Conservation (phyloP, 2,329 filamentous ascomycete genomes). For the Pestalotiopsis sp. region DNA sequence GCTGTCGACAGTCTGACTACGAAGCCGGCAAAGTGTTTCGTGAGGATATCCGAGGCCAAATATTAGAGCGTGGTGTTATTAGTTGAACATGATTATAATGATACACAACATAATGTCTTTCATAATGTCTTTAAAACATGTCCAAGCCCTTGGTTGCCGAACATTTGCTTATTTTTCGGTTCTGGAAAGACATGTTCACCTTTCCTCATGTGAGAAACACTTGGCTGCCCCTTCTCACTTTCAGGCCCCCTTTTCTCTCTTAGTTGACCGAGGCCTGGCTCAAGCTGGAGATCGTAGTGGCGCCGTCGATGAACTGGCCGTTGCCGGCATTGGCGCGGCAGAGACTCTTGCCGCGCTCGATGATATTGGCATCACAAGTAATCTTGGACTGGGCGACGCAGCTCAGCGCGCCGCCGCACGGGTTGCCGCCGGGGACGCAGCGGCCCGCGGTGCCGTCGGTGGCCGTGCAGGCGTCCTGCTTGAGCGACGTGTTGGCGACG, state of each 20-base stretch:
- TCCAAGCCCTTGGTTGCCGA: too few relatives aligned
- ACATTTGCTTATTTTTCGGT: too few relatives aligned
- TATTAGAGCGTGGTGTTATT: background rate
- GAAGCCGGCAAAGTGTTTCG: conserved; percentile 20
- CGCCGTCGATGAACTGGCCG: conserved; percentile 8
- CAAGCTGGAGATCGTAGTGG: background rate
- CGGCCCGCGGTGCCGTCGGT: conserved; percentile 12
- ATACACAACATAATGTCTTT: background rate
- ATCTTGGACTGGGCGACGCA: conserved; percentile 16
- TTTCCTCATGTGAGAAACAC: too few relatives aligned
- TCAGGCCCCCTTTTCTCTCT: too few relatives aligned
- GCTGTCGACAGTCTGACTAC: conserved; percentile 17
- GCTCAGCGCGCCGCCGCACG: conserved; percentile 15
- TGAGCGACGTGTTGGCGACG: conserved; percentile 16
- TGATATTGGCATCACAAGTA: conserved; percentile 11
- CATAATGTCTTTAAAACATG: too few relatives aligned
- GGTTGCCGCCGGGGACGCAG: conserved; percentile 17
- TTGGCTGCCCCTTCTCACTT: too few relatives aligned
- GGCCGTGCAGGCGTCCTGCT: conserved; percentile 15
- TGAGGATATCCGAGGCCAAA: conserved; percentile 12
- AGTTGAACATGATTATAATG: too few relatives aligned
- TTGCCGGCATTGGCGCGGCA: conserved; percentile 14
- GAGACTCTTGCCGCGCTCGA: conserved; percentile 17
- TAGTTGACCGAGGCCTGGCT: conserved; percentile 12
- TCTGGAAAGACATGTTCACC: too few relatives aligned